Percentiles rank a stretch among this genome's conserved stretches.
phyloP scores from a whole-genome alignment of 305 asterid genomes.

The Stenogyne calaminthoides region DNA sequence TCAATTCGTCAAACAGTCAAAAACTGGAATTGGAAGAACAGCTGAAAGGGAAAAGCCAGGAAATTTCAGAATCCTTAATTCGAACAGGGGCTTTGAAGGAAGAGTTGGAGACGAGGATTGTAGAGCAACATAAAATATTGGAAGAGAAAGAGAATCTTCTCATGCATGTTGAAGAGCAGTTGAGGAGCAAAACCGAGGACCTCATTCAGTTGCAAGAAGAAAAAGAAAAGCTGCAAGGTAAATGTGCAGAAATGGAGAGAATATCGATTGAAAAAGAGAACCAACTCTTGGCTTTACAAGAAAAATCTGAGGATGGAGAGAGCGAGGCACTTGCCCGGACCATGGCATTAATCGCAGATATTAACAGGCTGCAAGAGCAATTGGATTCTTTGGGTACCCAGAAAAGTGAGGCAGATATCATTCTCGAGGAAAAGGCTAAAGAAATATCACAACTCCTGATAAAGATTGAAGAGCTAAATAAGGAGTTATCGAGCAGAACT shows the following conservation, averaged over 20 bases:
- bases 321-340: constrained; percentile 42
- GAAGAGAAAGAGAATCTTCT: constrained; percentile 55
- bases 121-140: constrained; percentile 48
- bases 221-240: constrained; percentile 40
- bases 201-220: constrained; percentile 49
- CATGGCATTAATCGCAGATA: constrained; percentile 44
- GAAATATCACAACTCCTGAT: constrained; percentile 52
- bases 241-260: constrained; percentile 49
- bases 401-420: constrained; percentile 57
- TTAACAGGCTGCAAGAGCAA: constrained; percentile 49
- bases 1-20: constrained; percentile 37
- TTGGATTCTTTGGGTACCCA: constrained; percentile 48
- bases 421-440: constrained; percentile 42
- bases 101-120: constrained; percentile 44
- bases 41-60: constrained; percentile 41
- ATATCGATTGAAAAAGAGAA: constrained; percentile 41
- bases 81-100: constrained; percentile 44
- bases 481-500: constrained; percentile 46
- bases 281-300: constrained; percentile 41
- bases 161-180: constrained; percentile 54
- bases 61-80: constrained; percentile 39
- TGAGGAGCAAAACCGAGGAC: constrained; percentile 46
- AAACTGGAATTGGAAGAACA: constrained; percentile 53
- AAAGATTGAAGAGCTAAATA: constrained; percentile 56
- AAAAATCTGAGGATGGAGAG: constrained; percentile 48